Evolutionary conservation across 2,329 filamentous ascomycete genomes (phyloP).

Genomic region (Trichoderma oligosporum): DNA sequence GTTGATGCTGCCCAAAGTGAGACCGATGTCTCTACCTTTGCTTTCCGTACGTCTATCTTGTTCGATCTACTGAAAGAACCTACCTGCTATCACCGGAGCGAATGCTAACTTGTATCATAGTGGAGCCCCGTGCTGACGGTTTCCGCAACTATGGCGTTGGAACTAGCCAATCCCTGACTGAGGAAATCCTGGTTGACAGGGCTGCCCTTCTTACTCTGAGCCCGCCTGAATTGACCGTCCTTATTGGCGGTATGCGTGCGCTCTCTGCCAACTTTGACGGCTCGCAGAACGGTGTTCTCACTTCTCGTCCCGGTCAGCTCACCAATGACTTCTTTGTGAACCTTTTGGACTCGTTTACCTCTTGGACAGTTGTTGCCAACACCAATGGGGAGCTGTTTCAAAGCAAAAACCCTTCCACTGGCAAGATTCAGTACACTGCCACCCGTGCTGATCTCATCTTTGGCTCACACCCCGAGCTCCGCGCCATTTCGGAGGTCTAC

Average conservation of each 20-base stretch:
- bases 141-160: slow-evolving; percentile 75
- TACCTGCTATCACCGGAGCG: background rate
- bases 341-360: slow-evolving; percentile 62
- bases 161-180: slow-evolving; percentile 56
- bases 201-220: slow-evolving; percentile 67
- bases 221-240: slow-evolving; percentile 64
- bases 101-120: slow-evolving; percentile 8
- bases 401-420: slow-evolving; percentile 61
- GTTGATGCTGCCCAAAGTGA: slow-evolving; percentile 66
- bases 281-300: slow-evolving; percentile 63
- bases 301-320: slow-evolving; percentile 60
- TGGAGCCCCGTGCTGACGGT: slow-evolving; percentile 65
- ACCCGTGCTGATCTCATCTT: slow-evolving; percentile 68
- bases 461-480: slow-evolving; percentile 67
- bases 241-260: slow-evolving; percentile 67
- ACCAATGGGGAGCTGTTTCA: slow-evolving; percentile 55
- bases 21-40: slow-evolving; percentile 63
- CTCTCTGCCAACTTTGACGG: slow-evolving; percentile 69
- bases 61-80: background rate
- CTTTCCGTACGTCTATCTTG: slow-evolving; percentile 37
- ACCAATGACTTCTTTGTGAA: slow-evolving; percentile 81
- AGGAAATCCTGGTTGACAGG: slow-evolving; percentile 67
- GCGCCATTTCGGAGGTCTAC: slow-evolving; percentile 67
- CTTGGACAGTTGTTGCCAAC: slow-evolving; percentile 49
- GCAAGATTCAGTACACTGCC: slow-evolving; percentile 62